phyloP scores from a whole-genome alignment of 306 rosid genomes.

The Purshia tridentata region DNA sequence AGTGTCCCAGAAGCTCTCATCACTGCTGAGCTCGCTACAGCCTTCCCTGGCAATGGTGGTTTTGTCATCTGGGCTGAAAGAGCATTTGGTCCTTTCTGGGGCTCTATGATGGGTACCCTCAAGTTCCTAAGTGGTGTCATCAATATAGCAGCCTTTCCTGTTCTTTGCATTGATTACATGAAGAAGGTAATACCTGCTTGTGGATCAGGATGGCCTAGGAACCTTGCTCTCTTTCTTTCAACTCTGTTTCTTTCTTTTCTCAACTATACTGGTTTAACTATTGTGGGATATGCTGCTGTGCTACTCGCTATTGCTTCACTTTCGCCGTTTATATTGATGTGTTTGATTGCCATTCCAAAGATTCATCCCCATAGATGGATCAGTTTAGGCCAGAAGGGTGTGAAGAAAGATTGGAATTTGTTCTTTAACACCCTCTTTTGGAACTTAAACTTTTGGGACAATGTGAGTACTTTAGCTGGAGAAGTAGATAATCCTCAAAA shows the following conservation, averaged over 20 bases:
- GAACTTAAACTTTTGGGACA: slow-evolving; percentile 40
- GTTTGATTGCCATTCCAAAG: slow-evolving; percentile 32
- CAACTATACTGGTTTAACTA: slow-evolving; percentile 37
- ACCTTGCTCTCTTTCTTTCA: slow-evolving; percentile 15
- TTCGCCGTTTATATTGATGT: slow-evolving; percentile 34
- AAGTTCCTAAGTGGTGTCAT: slow-evolving; percentile 42
- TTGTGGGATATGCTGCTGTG: slow-evolving; percentile 37
- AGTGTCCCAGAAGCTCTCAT: slow-evolving; percentile 41
- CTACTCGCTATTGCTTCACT: slow-evolving; percentile 26
- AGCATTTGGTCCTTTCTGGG: slow-evolving; percentile 47
- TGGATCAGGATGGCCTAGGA: slow-evolving; percentile 31
- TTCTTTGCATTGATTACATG: slow-evolving; percentile 36
- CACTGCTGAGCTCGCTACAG: slow-evolving; percentile 42
- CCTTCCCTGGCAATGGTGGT: slow-evolving; percentile 46
- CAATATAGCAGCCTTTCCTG: slow-evolving; percentile 39
- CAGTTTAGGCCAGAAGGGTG: slow-evolving; percentile 26
- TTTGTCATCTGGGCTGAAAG: slow-evolving; percentile 44
- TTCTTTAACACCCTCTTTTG: slow-evolving; percentile 37
- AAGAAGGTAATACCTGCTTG: slow-evolving; percentile 29
- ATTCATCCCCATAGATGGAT: slow-evolving; percentile 27
- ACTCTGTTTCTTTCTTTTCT: slow-evolving; percentile 27
- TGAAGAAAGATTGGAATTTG: slow-evolving; percentile 34
- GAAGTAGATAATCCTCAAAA: slow-evolving; percentile 32
- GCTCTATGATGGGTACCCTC: slow-evolving; percentile 42
- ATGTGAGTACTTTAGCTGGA: slow-evolving; percentile 35